phyloP scores from a whole-genome alignment of 306 rosid genomes.

The Prunus mume region DNA sequence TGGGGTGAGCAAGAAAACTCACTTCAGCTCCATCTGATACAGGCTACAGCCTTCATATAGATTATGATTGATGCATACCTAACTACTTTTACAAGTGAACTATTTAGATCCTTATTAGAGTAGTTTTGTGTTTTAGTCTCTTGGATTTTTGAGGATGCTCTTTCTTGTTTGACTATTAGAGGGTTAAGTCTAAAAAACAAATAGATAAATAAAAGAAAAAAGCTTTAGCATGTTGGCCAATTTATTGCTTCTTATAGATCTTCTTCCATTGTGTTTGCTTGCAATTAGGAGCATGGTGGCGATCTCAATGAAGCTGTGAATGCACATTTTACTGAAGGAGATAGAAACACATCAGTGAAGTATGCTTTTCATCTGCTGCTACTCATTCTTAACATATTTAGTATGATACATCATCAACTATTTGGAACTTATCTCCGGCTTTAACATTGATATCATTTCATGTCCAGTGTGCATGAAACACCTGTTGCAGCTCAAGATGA shows the following conservation, averaged over 20 bases:
- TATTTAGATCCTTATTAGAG: background rate
- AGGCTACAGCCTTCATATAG: background rate
- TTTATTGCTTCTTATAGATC: background rate
- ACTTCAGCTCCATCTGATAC: background rate
- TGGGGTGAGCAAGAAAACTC: background rate
- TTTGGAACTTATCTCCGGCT: constrained; percentile 7
- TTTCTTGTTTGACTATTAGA: background rate
- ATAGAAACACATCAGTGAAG: constrained; percentile 52
- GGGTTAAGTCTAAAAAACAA: background rate
- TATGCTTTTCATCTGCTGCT: constrained; percentile 22
- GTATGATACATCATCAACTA: background rate
- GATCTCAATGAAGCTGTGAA: constrained; percentile 80
- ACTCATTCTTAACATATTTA: constrained; percentile 11
- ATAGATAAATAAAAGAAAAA: background rate
- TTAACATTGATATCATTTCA: constrained; percentile 17
- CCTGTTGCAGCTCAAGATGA: constrained; percentile 55
- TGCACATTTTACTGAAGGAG: constrained; percentile 82
- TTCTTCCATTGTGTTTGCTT: constrained; percentile 18
- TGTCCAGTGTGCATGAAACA: constrained; percentile 41
- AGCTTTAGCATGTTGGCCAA: background rate
- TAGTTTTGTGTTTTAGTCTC: background rate
- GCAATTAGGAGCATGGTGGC: constrained; percentile 70
- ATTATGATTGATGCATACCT: background rate
- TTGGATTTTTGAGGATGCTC: background rate
- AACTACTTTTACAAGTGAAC: background rate